Conservation (phyloP, 805 yeast species). For the Cyberlindnera maritima region DNA sequence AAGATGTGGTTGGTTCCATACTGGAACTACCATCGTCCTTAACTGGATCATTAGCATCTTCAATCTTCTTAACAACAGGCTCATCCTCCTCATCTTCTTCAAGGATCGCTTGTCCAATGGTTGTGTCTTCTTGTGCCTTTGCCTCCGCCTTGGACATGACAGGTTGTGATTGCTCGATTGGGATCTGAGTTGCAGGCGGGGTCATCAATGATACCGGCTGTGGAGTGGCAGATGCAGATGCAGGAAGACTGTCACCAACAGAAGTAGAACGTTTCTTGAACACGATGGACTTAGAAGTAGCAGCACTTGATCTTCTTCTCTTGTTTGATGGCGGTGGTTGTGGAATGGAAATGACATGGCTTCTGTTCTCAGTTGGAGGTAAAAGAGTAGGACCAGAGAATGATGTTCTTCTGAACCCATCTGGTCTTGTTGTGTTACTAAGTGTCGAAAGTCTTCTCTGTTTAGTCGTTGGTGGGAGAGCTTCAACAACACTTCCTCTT, state of each 20-base stretch:
- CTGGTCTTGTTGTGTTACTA: constrained; percentile 31
- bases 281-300: background rate
- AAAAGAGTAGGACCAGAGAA: constrained; percentile 1
- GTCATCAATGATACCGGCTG: constrained; percentile 1
- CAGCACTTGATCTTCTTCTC: constrained; percentile 14
- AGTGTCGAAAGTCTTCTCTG: constrained; percentile 40
- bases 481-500: constrained; percentile 18
- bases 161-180: background rate
- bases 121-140: constrained; percentile 10
- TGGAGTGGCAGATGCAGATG: constrained; percentile 1
- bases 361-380: constrained; percentile 3
- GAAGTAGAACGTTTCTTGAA: constrained; percentile 11
- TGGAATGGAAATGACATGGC: constrained; percentile 31
- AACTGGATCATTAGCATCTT: background rate
- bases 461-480: constrained; percentile 21
- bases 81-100: constrained; percentile 11
- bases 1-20: background rate
- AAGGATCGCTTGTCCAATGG: constrained; percentile 2
- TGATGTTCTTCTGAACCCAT: constrained; percentile 31
- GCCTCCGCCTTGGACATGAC: constrained; percentile 5
- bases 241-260: no score
- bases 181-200: constrained; percentile 18
- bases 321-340: constrained; percentile 6
- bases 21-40: background rate
- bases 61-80: constrained; percentile 12